Base-by-base conservation (phyloP, 805 yeast genomes). In the Jamesozyma piceae region DNA sequence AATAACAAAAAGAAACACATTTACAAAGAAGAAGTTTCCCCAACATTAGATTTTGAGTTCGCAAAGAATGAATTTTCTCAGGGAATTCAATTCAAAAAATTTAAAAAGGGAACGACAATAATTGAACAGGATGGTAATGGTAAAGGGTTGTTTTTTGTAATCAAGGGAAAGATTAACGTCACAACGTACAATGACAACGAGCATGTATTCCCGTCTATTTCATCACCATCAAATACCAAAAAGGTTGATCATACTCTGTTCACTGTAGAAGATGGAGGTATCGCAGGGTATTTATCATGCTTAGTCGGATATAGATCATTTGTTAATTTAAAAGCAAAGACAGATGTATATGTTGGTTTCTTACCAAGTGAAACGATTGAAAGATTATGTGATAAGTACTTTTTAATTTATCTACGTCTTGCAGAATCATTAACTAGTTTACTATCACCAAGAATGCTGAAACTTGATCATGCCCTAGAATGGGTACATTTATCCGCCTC, bases 401-500 rank as follows among this genome's bases (percentile, higher is more conserved):
- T 90, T 45, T 72, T 77, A 61, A 69, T 90, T 9, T 82, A 84
- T 50, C 66, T 90, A 31, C 77, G 87, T 2, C 73, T 88, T 37
- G 95, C 97, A 0, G 78, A 78, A 46, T 73, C 78, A 8, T 65
- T 90, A 48, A 78, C 82, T 36, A 69, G 69, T n/a, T 69, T 83
- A 2, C 62, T 92, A 32, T 80, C 89, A 24, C 67, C 74, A 24
- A 75, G 82, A 43, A 68, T 90, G 31, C 62, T 83, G 31, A 76
- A 82, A 43, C 75, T 92, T 34, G 97, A 90, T 56, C 86, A 84
- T 62, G 95, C 97, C 0, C 66, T 92, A 40, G 98, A 92, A 60
- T 90, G 97, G 97, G 78, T 89, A 33, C 95, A 87, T 45, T 69
- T 84, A 11, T 78, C 78, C n/a, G 90, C 97, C 1, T 95, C 97